Evolutionary conservation across 441 rosid genomes (phyloP).

Genomic region (Kokia cookei): DNA sequence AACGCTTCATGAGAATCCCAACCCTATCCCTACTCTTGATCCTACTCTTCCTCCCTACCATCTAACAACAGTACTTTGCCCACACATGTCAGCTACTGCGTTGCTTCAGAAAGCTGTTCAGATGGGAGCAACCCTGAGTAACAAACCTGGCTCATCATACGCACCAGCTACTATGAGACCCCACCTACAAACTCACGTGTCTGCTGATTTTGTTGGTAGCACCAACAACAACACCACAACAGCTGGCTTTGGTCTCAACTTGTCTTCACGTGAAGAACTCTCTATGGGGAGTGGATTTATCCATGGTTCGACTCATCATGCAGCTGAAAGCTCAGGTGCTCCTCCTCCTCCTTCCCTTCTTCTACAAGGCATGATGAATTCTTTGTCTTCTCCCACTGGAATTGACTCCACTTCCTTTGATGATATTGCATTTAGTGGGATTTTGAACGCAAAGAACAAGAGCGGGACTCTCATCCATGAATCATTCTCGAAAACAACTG

Average conservation of each 20-base stretch:
- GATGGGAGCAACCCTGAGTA: slow-evolving; percentile 73
- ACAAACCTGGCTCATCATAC: slow-evolving; percentile 6
- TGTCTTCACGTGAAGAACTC: slow-evolving; percentile 36
- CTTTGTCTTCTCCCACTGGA: slow-evolving; percentile 24
- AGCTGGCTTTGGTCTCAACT: slow-evolving; percentile 32
- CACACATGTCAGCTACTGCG: slow-evolving; percentile 92
- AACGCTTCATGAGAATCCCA: slow-evolving; percentile 31
- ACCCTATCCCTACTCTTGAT: slow-evolving; percentile 18
- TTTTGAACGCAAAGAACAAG: slow-evolving; percentile 19
- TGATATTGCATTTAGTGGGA: slow-evolving; percentile 25
- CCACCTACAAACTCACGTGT: slow-evolving; percentile 39
- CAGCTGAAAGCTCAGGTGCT: neutral
- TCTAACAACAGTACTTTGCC: slow-evolving; percentile 21
- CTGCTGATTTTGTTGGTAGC: slow-evolving; percentile 24
- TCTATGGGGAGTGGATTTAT: slow-evolving; percentile 22
- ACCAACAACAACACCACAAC: slow-evolving; percentile 7
- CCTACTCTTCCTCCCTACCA: slow-evolving; percentile 26
- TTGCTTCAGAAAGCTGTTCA: slow-evolving; percentile 89
- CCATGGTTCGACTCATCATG: slow-evolving; percentile 20
- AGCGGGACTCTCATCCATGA: slow-evolving; percentile 19
- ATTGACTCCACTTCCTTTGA: slow-evolving; percentile 23
- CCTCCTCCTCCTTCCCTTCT: slow-evolving; percentile 15
- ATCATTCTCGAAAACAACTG: neutral
- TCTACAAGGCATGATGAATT: slow-evolving; percentile 29
- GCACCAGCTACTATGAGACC: neutral